Evolutionary conservation across 139 green algal species (phyloP).

Genomic region (Gonium pectorale): DNA sequence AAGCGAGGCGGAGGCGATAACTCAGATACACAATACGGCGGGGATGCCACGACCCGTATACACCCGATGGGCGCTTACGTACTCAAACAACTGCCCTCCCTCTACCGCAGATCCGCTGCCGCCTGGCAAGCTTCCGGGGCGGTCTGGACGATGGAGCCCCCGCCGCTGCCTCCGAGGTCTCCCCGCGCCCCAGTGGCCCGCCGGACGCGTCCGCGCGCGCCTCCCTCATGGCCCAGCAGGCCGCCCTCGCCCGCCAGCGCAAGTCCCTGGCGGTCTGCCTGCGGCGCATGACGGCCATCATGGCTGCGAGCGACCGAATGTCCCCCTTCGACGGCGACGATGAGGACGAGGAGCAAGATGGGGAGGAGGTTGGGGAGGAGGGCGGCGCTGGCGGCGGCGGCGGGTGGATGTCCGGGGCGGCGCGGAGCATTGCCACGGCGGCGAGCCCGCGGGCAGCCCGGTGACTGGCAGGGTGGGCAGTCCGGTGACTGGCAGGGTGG

Average conservation of each 20-base stretch:
- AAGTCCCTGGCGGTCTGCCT: not conserved
- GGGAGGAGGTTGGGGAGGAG: not conserved
- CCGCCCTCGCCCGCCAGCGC: not conserved
- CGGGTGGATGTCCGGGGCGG: not conserved
- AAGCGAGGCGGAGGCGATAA: too few species aligned
- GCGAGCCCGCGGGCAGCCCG: too few species aligned
- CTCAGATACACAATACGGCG: too few species aligned
- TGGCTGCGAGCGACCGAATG: too few species aligned
- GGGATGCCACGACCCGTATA: too few species aligned
- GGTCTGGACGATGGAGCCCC: not conserved
- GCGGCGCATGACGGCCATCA: not conserved
- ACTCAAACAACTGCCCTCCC: not conserved
- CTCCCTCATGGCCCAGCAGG: not conserved
- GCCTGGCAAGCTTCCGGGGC: not conserved
- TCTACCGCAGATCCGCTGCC: not conserved
- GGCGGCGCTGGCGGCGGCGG: too few species aligned
- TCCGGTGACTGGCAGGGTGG: too few species aligned
- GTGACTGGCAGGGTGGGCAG: too few species aligned
- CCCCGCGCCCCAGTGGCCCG: not conserved
- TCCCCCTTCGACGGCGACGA: not conserved
- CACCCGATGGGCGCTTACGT: not conserved
- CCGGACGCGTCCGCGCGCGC: not conserved
- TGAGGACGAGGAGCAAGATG: not conserved
- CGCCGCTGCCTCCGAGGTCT: not conserved
- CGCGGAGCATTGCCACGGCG: not conserved